Base-by-base conservation (phyloP, 1,284 basidiomycete species). In the Vanrija humicola region DNA sequence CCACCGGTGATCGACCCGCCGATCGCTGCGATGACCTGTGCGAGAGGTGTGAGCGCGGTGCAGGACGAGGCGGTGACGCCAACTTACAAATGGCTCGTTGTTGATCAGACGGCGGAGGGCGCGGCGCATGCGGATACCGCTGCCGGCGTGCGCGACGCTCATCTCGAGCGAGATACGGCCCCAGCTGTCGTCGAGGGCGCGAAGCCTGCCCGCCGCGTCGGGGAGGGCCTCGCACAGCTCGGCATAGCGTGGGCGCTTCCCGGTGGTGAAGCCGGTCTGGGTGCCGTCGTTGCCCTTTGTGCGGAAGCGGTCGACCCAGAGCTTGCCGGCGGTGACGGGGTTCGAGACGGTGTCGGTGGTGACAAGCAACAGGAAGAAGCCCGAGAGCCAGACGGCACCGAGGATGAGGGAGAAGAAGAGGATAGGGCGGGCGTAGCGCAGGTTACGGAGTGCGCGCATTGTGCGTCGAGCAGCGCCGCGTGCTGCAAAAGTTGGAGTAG, bases 1-100 rank as follows among this genome's bases (percentile, higher is more conserved):
- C 47, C 53, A 3, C 19, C 14, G 0, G 53, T 49, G 43, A 54
- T 54, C 3, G 39, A 43, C 25, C 53, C 53, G 23, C 53, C 53
- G n/a, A 54, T 43, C 14, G 38, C 48, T 6, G 39, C 34, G 43
- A 54, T 50, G 40, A 18, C n/a, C 40, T 42, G 40, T 8, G 34
- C 19, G n/a, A 42, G n/a, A 2, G 19, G 40, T 19, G n/a, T 15
- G 7, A 18, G 15, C n/a, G 1, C 40, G n/a, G 19, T 3, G 14
- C 4, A 34, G 34, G 34, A 8, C 34, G 6, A 28, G 28, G 28
- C 28, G 6, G 10, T 10, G 3, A 8, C 7, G 28, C 7, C 28
- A 10, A 39, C 47, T 40, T n/a, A 49, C 39, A 29, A 49, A 26
- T 10, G n/a, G 10, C 5, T 49, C 48, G 26, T 40, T 23, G 40